These are phyloP conservation scores for Linnemannia exigua DNA, from an alignment of 192 early-diverging fungal genomes.

Conservation along the genomic window DNA sequence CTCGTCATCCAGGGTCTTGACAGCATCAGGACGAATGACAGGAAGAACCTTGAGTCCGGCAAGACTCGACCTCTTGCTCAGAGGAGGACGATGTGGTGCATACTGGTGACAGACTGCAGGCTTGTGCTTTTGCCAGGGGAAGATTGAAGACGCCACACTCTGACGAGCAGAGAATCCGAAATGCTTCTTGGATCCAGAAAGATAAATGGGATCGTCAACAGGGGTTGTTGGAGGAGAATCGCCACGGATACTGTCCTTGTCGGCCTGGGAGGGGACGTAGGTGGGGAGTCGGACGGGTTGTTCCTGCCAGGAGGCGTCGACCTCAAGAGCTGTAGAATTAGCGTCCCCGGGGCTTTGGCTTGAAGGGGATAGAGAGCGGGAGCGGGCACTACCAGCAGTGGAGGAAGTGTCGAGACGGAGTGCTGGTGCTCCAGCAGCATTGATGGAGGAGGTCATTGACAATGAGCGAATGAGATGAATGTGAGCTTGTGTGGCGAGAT, in stretches of 20 bases:
- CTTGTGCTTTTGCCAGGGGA: conserved; percentile 35
- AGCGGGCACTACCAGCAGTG: background rate
- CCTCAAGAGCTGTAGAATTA: conserved; percentile 4
- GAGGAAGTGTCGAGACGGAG: conserved; percentile 6
- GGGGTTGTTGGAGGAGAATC: conserved; percentile 26
- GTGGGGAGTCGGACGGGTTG: conserved; percentile 23
- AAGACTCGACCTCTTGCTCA: conserved; percentile 26
- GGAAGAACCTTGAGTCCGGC: conserved; percentile 31
- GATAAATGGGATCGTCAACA: conserved; percentile 16
- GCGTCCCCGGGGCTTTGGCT: background rate
- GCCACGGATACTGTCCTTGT: conserved; percentile 5
- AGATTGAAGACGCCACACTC: conserved; percentile 23
- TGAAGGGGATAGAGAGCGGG: background rate
- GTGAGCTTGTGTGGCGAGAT: background rate
- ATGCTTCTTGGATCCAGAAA: conserved; percentile 27
- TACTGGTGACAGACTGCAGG: conserved; percentile 32
- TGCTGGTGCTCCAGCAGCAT: background rate
- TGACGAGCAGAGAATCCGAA: conserved; percentile 34
- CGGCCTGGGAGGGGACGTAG: conserved; percentile 19
- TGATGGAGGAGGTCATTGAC: background rate
- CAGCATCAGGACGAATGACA: conserved; percentile 14
- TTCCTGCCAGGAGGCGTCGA: conserved; percentile 22
- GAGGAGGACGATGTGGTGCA: conserved; percentile 32
- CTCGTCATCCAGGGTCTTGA: conserved; percentile 12
- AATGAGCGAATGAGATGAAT: background rate